Evolutionary conservation across 768 basidiomycete species (phyloP), one percentile per base, ranked within the genome.

Genomic region (Mycena galericulata): DNA sequence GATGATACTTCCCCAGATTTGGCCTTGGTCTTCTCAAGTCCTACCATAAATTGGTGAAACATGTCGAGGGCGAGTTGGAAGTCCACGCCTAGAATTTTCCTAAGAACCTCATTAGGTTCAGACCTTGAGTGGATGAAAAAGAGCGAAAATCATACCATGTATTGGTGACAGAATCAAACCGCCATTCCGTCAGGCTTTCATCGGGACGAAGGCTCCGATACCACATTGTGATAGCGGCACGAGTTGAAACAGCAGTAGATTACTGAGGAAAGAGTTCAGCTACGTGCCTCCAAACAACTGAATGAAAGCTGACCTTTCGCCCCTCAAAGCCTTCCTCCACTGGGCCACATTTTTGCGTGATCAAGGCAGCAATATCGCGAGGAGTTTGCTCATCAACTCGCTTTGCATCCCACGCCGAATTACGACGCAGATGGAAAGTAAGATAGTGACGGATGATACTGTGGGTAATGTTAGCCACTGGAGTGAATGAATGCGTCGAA

Each of bases 31-130:
- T 73, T 73, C 62, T 75, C 74, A 18, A 75, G 74, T 1, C 74
- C 74, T 20, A 73, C 54, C 74, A 75, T 75, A 49, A 73, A 75
- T 29, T 59, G 63, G 1, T n/a, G 73, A 72, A 8, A 75, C 74
- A 4, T 58, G 20, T 2, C 26, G 71, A 9, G 72, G 68, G 2
- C 68, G 54, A 6, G 53, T 54, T 2, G 53, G 53, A 24, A 54
- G 53, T 3, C 53, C 53, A 24, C 53, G 36, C 53, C 53, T 54
- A 18, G n/a, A n/a, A n/a, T n/a, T n/a, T n/a, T n/a, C n/a, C n/a
- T 3, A 22, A 26, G 22, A 49, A 24, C n/a, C 45, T n/a, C n/a
- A n/a, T n/a, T 36, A 36, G 6, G 34, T 36, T 10, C n/a, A 26
- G 8, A 3, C 5, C 24, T 15, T 9, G 47, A 6, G 7, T 49